Percentiles rank a stretch among this genome's conserved stretches.
phyloP scores from a whole-genome alignment of 495 filamentous ascomycete genomes.

The Penicillium manginii region DNA sequence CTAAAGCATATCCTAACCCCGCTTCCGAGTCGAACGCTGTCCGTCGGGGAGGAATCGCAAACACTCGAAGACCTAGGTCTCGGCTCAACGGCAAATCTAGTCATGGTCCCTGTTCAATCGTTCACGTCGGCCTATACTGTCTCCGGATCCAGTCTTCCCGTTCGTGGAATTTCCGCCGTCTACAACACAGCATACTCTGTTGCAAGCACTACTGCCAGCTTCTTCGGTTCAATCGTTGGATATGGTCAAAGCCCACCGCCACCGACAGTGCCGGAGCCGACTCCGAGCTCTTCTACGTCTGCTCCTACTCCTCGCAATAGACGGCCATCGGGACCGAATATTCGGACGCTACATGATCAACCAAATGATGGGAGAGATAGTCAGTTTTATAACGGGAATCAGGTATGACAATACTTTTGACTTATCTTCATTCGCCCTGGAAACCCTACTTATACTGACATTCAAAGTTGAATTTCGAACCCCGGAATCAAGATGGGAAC shows the following conservation, averaged over 20 bases:
- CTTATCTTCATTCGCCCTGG: not conserved
- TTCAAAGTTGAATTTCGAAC: constrained; percentile 73
- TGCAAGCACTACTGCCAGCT: constrained; percentile 48
- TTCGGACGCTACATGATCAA: constrained; percentile 64
- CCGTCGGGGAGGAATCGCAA: constrained; percentile 71
- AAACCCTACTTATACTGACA: not conserved
- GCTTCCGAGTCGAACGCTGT: constrained; percentile 71
- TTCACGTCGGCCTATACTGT: constrained; percentile 64
- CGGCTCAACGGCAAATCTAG: constrained; percentile 77
- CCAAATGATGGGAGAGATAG: constrained; percentile 52
- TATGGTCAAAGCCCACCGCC: constrained; percentile 39
- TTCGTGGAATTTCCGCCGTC: constrained; percentile 43
- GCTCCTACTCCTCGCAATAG: constrained; percentile 17
- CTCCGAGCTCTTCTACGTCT: constrained; percentile 22
- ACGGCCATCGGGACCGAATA: constrained; percentile 36
- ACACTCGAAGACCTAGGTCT: constrained; percentile 69
- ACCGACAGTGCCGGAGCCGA: constrained; percentile 10
- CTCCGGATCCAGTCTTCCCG: constrained; percentile 43
- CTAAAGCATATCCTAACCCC: constrained; percentile 87
- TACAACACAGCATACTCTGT: constrained; percentile 49
- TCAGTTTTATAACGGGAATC: constrained; percentile 89
- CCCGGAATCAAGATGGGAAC: constrained; percentile 62
- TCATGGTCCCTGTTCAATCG: constrained; percentile 71
- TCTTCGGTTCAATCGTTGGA: constrained; percentile 61
- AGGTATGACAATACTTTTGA: constrained; percentile 56